Evolutionary conservation across 306 rosid genomes (phyloP), one percentile per base, ranked within the genome.

Genomic region (Nissolia schottii): DNA sequence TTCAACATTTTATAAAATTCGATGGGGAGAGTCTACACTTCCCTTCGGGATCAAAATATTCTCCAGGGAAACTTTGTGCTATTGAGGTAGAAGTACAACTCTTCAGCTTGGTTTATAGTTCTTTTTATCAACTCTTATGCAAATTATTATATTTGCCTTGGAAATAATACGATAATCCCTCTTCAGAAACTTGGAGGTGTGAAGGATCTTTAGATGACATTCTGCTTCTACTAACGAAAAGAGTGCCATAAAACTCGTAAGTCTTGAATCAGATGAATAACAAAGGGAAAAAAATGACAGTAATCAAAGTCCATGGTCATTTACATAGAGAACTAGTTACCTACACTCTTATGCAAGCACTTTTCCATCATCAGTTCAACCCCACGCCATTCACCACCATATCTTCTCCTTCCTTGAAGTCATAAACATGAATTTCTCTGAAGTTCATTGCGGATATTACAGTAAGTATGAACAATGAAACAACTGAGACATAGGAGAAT

Each of bases 401-500:
- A 10, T 8, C 53, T 11, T 23, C 14, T 50, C 16, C 14, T 50
- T 28, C 55, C 27, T 15, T 5, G n/a, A 31, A 55, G 29, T 6
- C 38, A 25, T 49, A 82, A 50, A 70, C 72, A 27, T 4, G 57
- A 57, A 62, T 75, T 34, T 67, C 69, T 48, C 83, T 71, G 53
- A 81, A 71, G 18, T 75, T 83, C 54, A 66, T 67, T 8, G 84
- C 82, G 6, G 90, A 85, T 16, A 76, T 20, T 22, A 77, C 24
- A 46, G 84, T 66, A 53, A 88, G 85, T 25, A 69, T 25, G 5
- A 87, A 64, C n/a, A 83, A 76, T 77, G 77, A 67, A 5, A 64
- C 1, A 27, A 79, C 35, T 16, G 88, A 56, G 20, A 85, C 37
- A 75, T 88, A 88, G 40, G 88, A 88, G 37, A 85, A 77, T 28